Percentiles rank a stretch among this genome's conserved stretches.
These are phyloP conservation scores for Phaeosphaeriaceae sp. DNA, from an alignment of 2,329 filamentous ascomycete genomes.

Conservation along the genomic window DNA sequence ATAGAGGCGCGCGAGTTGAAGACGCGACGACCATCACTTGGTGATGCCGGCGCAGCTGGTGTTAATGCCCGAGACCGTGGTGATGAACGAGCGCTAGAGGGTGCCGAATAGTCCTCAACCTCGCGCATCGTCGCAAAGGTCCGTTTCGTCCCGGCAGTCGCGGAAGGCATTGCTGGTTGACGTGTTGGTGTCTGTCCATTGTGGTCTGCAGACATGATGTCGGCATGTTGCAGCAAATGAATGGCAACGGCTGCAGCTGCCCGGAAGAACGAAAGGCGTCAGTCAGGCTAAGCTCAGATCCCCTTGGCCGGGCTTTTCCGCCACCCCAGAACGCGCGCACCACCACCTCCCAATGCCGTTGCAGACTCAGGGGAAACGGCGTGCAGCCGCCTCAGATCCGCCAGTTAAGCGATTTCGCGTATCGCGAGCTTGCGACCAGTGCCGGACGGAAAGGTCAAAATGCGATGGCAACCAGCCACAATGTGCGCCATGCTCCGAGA, in stretches of 20 bases:
- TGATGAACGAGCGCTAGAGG: slow-evolving; percentile 17
- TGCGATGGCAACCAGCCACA: slow-evolving; percentile 73
- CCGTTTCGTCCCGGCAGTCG: slow-evolving; percentile 37
- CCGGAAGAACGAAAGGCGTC: neutral
- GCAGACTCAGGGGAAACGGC: slow-evolving; percentile 25
- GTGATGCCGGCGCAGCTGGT: slow-evolving; percentile 26
- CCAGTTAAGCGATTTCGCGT: slow-evolving; percentile 64
- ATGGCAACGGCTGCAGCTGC: slow-evolving; percentile 4
- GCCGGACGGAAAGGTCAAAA: slow-evolving; percentile 70
- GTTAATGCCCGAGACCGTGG: slow-evolving; percentile 13
- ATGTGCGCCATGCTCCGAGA: slow-evolving; percentile 70
- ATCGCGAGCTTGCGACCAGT: slow-evolving; percentile 72
- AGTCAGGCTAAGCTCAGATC: slow-evolving; percentile 1
- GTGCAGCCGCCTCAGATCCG: slow-evolving; percentile 18
- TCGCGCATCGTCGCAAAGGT: slow-evolving; percentile 33
- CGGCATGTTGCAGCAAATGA: slow-evolving; percentile 7
- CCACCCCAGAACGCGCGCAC: slow-evolving; percentile 2
- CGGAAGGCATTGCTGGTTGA: slow-evolving; percentile 30
- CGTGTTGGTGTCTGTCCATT: slow-evolving; percentile 5
- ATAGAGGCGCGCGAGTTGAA: slow-evolving; percentile 72
- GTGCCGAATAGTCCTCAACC: slow-evolving; percentile 19
- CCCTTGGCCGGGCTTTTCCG: slow-evolving; percentile 7
- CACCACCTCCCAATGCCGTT: slow-evolving; percentile 1
- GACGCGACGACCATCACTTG: slow-evolving; percentile 37
- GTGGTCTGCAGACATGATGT: slow-evolving; percentile 7